These are phyloP conservation scores for Pichia eremophila DNA, from an alignment of 805 yeast genomes.

Conservation along the genomic window DNA sequence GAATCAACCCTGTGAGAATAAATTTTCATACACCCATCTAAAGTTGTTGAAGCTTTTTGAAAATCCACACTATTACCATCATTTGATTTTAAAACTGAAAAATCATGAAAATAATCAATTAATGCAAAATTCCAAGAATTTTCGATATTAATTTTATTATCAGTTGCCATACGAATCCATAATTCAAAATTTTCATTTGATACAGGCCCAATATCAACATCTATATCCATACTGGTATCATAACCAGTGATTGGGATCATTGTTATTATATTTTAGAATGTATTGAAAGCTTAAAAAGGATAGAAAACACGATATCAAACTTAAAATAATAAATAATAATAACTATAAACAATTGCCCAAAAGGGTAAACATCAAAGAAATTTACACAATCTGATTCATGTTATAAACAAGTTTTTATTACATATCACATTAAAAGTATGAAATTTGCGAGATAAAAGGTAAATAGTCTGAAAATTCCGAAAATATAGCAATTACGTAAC, in stretches of 20 bases:
- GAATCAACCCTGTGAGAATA: constrained; percentile 88
- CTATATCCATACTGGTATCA: not conserved
- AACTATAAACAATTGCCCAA: not conserved
- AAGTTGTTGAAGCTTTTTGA: constrained; percentile 82
- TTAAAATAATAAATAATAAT: too few species aligned
- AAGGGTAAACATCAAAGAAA: not conserved
- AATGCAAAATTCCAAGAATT: constrained; percentile 89
- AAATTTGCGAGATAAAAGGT: too few species aligned
- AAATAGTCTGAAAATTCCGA: too few species aligned
- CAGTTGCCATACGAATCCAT: constrained; percentile 79
- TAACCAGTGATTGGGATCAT: too few species aligned
- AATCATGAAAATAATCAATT: constrained; percentile 84
- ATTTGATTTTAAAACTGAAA: constrained; percentile 45
- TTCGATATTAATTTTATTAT: constrained; percentile 70
- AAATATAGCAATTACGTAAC: too few species aligned
- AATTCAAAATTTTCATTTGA: constrained; percentile 51
- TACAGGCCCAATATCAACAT: constrained; percentile 5
- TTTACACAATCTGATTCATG: too few species aligned
- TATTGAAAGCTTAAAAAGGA: too few species aligned
- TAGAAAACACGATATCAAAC: not conserved
- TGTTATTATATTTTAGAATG: too few species aligned
- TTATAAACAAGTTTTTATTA: too few species aligned
- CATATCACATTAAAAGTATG: too few species aligned
- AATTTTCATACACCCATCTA: constrained; percentile 92
- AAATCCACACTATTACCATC: constrained; percentile 79